A percentile compares a stretch with the other conserved stretches of the same genome.
Evolutionary conservation across 2,329 filamentous ascomycete species (phyloP).

Genomic region (Cadophora gregata): DNA sequence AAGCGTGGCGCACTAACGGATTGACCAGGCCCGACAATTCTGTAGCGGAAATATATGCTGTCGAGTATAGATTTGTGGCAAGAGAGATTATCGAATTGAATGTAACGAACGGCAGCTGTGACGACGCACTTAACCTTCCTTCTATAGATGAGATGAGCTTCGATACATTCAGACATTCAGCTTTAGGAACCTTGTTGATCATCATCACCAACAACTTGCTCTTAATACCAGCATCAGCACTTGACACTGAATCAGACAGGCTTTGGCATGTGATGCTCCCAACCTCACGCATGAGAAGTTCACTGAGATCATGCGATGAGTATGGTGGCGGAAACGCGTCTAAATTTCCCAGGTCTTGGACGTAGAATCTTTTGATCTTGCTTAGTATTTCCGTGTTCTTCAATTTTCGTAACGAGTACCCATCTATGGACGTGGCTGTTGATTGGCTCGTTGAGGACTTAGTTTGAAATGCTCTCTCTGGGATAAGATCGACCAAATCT

Average conservation of each 20-base stretch:
- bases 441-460: conserved; percentile 40
- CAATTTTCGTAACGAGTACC: conserved; percentile 43
- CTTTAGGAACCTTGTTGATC: conserved; percentile 57
- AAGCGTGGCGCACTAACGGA: conserved; percentile 73
- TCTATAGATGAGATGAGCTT: conserved; percentile 58
- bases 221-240: conserved; percentile 59
- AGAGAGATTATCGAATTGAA: conserved; percentile 66
- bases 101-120: conserved; percentile 55
- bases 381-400: conserved; percentile 61
- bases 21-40: conserved; percentile 68
- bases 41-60: conserved; percentile 56
- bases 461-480: conserved; percentile 64
- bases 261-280: conserved; percentile 57
- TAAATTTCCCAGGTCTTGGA: conserved; percentile 71
- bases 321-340: conserved; percentile 68
- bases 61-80: conserved; percentile 60
- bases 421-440: conserved; percentile 34
- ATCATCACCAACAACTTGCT: conserved; percentile 65
- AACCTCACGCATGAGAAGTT: conserved; percentile 67
- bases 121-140: conserved; percentile 50
- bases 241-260: conserved; percentile 49
- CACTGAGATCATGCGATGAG: conserved; percentile 58
- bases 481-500: conserved; percentile 66
- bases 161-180: conserved; percentile 53
- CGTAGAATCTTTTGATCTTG: conserved; percentile 70